Evolutionary conservation across 805 yeast genomes (phyloP).

Genomic region (Saturnispora zaruensis): DNA sequence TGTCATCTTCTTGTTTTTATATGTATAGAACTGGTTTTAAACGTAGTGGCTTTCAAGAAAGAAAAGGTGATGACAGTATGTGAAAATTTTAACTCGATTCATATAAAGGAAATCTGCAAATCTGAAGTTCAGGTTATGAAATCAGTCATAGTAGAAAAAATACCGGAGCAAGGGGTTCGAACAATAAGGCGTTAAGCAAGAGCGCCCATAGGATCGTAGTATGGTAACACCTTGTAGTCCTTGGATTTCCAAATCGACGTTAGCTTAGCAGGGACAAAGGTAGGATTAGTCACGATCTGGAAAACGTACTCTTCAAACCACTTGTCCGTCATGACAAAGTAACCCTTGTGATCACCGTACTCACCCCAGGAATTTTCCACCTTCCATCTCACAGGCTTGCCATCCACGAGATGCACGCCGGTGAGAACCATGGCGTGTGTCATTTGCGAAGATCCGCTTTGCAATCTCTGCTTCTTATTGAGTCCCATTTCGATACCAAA

Average conservation of each 20-base stretch:
- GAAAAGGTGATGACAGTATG: not conserved
- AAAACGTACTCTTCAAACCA: conserved; percentile 71
- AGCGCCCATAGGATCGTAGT: conserved; percentile 79
- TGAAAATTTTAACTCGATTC: not conserved
- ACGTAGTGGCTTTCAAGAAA: not conserved
- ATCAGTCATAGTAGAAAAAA: not conserved
- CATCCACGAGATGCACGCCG: conserved; percentile 60
- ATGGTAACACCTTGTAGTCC: conserved; percentile 43
- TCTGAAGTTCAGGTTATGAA: not conserved
- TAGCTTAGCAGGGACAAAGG: conserved; percentile 30
- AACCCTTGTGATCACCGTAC: conserved; percentile 60
- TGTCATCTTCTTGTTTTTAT: not conserved
- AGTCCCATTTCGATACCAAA: conserved; percentile 33
- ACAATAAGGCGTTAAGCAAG: conserved; percentile 34
- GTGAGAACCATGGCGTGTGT: conserved; percentile 88
- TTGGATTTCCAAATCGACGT: conserved; percentile 42
- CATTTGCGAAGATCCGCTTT: conserved; percentile 51
- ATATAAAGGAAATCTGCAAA: not conserved
- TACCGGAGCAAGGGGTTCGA: too few species aligned
- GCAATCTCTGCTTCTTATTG: conserved; percentile 29
- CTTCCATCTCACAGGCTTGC: conserved; percentile 59
- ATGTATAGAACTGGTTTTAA: not conserved
- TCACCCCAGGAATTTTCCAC: conserved; percentile 82
- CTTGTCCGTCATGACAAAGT: conserved; percentile 61
- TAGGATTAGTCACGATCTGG: conserved; percentile 45